Evolutionary conservation across 495 filamentous ascomycete species (phyloP).

Genomic region (Penicillium argentinense): DNA sequence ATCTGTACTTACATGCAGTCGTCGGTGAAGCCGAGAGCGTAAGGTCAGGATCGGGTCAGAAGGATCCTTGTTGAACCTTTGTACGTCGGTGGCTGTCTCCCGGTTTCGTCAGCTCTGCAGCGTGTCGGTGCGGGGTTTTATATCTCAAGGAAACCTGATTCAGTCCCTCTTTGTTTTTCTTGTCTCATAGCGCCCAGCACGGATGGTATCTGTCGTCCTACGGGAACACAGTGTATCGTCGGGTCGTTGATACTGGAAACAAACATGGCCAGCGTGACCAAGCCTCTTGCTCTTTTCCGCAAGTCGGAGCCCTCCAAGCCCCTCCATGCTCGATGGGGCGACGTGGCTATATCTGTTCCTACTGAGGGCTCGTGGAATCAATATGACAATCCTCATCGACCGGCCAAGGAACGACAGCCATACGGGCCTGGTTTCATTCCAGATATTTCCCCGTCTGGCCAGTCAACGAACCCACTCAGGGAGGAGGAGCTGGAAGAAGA

Average conservation of each 20-base stretch:
- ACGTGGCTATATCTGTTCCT: slow-evolving; percentile 37
- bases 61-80: slow-evolving; percentile 9
- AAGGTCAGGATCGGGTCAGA: slow-evolving; percentile 4
- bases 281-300: slow-evolving; percentile 36
- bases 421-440: slow-evolving; percentile 34
- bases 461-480: background rate
- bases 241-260: too few relatives aligned
- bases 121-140: background rate
- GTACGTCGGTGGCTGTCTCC: background rate
- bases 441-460: slow-evolving; percentile 16
- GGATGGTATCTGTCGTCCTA: slow-evolving; percentile 14
- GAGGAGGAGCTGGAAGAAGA: slow-evolving; percentile 14
- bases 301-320: slow-evolving; percentile 26
- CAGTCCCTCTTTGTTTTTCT: background rate
- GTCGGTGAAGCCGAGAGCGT: slow-evolving; percentile 3
- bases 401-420: slow-evolving; percentile 10
- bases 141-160: too few relatives aligned
- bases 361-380: slow-evolving; percentile 46
- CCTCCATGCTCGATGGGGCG: slow-evolving; percentile 43
- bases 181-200: background rate
- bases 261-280: slow-evolving; percentile 32
- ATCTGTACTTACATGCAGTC: slow-evolving; percentile 12
- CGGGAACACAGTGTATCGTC: background rate
- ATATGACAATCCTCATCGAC: slow-evolving; percentile 34
- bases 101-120: background rate